A percentile compares a stretch with the other conserved stretches of the same genome.
Evolutionary conservation across 805 yeast species (phyloP).

Genomic region (Isabelozyma heimii): DNA sequence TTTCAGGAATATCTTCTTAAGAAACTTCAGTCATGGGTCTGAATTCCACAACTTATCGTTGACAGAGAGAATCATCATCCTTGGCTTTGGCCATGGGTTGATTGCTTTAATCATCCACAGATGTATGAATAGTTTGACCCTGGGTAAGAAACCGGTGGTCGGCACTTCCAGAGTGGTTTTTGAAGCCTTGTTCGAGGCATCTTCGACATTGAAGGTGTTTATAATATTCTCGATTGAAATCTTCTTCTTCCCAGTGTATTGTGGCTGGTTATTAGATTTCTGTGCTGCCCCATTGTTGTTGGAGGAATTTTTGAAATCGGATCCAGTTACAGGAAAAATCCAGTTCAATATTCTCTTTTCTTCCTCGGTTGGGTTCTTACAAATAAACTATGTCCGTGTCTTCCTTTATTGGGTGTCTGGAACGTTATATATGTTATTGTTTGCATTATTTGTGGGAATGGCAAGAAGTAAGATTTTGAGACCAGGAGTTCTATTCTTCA

Average conservation of each 20-base stretch:
- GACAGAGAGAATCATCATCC: constrained; percentile 34
- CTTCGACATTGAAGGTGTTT: constrained; percentile 71
- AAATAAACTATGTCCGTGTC: constrained; percentile 16
- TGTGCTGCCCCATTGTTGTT: constrained; percentile 59
- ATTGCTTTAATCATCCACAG: constrained; percentile 20
- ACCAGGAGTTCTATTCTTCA: constrained; percentile 86
- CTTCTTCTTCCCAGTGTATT: constrained; percentile 79
- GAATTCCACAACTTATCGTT: constrained; percentile 22
- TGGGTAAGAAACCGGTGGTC: constrained; percentile 41
- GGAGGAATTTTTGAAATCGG: constrained; percentile 6
- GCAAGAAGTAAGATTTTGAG: constrained; percentile 69
- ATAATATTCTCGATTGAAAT: constrained; percentile 74
- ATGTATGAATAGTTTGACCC: constrained; percentile 26
- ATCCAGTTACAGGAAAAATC: constrained; percentile 3
- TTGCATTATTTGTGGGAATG: constrained; percentile 87
- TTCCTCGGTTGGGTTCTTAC: constrained; percentile 14
- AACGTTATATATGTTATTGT: constrained; percentile 79
- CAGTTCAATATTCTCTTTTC: constrained; percentile 20
- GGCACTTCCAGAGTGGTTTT: constrained; percentile 53
- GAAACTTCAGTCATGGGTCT: constrained; percentile 8
- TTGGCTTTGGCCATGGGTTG: constrained; percentile 32
- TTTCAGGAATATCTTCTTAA: constrained; percentile 15
- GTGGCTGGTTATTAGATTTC: constrained; percentile 76
- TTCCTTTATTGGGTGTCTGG: constrained; percentile 65
- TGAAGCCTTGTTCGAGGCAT: constrained; percentile 50